Evolutionary conservation across 495 filamentous ascomycete genomes (phyloP).

Genomic region (Aspergillus bertholletiae): DNA sequence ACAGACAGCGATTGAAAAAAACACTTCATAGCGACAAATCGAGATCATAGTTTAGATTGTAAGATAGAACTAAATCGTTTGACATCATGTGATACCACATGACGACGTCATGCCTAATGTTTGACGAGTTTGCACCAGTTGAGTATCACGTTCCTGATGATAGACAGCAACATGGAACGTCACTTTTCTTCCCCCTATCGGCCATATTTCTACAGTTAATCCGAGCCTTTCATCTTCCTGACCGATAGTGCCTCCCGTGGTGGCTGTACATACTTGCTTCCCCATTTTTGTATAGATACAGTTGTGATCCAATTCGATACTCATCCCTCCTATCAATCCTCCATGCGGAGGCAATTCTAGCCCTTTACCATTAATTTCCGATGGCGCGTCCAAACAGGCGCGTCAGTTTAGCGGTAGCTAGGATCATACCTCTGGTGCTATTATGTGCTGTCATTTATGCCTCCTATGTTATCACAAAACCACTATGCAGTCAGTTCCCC

Average conservation of each 20-base stretch:
- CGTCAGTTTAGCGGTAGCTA: constrained; percentile 50
- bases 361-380: constrained; percentile 9
- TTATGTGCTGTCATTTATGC: constrained; percentile 57
- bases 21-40: no score
- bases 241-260: background rate
- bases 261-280: constrained; percentile 5
- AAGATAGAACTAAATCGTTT: background rate
- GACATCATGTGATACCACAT: background rate
- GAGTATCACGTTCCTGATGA: background rate
- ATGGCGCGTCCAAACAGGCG: constrained; percentile 39
- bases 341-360: constrained; percentile 14
- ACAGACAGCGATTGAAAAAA: background rate
- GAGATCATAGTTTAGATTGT: background rate
- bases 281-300: constrained; percentile 11
- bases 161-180: background rate
- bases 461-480: constrained; percentile 57
- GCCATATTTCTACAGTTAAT: background rate
- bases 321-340: background rate
- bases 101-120: background rate
- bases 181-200: background rate
- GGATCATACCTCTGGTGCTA: constrained; percentile 57
- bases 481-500: constrained; percentile 50
- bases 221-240: background rate
- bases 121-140: background rate
- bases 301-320: background rate